Conservation (phyloP, 176 grass and related monocot species). For the Phragmites australis region DNA sequence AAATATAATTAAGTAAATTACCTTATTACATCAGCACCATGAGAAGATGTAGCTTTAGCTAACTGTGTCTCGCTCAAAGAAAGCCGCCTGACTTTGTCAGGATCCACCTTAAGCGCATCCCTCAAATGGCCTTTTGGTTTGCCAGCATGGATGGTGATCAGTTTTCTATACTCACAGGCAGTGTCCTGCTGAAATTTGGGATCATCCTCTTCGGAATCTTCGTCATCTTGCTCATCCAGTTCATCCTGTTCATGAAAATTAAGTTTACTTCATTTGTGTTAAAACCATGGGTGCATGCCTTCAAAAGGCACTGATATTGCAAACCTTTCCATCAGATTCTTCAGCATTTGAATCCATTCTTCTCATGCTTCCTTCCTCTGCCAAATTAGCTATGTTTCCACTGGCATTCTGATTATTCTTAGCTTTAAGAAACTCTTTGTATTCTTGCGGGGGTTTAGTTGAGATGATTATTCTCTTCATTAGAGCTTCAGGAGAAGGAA, state of each 20-base stretch:
- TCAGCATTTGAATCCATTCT: constrained; percentile 64
- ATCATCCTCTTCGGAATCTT: constrained; percentile 61
- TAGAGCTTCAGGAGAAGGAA: constrained; percentile 87
- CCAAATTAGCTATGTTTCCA: constrained; percentile 23
- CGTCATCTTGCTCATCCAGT: constrained; percentile 58
- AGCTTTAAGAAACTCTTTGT: constrained; percentile 72
- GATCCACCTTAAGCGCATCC: constrained; percentile 69
- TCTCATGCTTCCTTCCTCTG: constrained; percentile 43
- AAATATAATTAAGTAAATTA: constrained; percentile 39
- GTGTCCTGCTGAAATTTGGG: constrained; percentile 55
- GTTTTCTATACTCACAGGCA: constrained; percentile 59
- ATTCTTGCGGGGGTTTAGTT: constrained; percentile 93
- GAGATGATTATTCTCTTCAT: constrained; percentile 86
- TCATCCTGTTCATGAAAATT: constrained; percentile 50
- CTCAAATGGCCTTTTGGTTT: constrained; percentile 84
- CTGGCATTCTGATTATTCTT: constrained; percentile 32
- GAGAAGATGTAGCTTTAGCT: constrained; percentile 60
- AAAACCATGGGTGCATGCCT: constrained; percentile 9
- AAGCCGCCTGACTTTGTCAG: constrained; percentile 63
- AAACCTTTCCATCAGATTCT: constrained; percentile 68
- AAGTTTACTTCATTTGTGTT: constrained; percentile 27
- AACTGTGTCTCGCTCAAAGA: constrained; percentile 83
- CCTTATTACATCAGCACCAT: constrained; percentile 82
- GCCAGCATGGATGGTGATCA: constrained; percentile 90
- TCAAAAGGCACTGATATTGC: constrained; percentile 17